These are phyloP conservation scores for Ophiostoma ulmi DNA, from an alignment of 2,329 filamentous ascomycete genomes.

Conservation along the genomic window DNA sequence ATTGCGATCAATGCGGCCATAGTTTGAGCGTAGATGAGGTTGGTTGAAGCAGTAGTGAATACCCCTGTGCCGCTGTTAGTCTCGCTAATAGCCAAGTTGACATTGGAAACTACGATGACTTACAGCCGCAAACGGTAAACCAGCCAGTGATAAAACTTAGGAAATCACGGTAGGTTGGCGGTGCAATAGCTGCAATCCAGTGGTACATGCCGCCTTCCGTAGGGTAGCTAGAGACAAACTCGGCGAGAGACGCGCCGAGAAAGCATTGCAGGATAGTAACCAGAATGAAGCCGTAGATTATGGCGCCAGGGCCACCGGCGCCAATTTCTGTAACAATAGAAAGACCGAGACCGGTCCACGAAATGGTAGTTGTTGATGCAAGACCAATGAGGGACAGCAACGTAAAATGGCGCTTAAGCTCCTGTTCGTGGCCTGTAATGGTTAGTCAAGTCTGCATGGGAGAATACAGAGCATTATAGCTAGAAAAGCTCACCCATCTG, in stretches of 20 bases:
- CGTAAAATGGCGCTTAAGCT: constrained; percentile 8
- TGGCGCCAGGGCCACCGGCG: constrained; percentile 5
- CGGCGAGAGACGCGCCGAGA: constrained; percentile 5
- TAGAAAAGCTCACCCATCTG: background rate
- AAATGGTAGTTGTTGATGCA: constrained; percentile 13
- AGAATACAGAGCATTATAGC: background rate
- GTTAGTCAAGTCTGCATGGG: background rate
- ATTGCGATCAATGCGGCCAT: constrained; percentile 8
- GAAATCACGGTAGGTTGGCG: background rate
- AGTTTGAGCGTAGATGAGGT: constrained; percentile 8
- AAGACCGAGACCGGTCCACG: constrained; percentile 10
- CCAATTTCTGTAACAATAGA: constrained; percentile 6
- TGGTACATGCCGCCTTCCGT: constrained; percentile 9
- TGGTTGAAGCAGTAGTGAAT: constrained; percentile 4
- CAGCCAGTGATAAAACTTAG: constrained; percentile 11
- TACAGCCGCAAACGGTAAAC: constrained; percentile 10
- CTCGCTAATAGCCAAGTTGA: background rate
- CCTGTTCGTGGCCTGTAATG: background rate
- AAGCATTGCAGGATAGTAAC: constrained; percentile 10
- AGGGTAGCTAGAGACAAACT: constrained; percentile 13
- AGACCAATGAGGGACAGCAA: constrained; percentile 7
- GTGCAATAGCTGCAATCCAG: constrained; percentile 10
- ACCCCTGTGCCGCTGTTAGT: background rate
- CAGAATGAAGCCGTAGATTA: constrained; percentile 2
- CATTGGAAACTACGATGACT: background rate